These are phyloP conservation scores for Exophiala viscosa DNA, from an alignment of 2,329 filamentous ascomycete genomes.

Conservation along the genomic window DNA sequence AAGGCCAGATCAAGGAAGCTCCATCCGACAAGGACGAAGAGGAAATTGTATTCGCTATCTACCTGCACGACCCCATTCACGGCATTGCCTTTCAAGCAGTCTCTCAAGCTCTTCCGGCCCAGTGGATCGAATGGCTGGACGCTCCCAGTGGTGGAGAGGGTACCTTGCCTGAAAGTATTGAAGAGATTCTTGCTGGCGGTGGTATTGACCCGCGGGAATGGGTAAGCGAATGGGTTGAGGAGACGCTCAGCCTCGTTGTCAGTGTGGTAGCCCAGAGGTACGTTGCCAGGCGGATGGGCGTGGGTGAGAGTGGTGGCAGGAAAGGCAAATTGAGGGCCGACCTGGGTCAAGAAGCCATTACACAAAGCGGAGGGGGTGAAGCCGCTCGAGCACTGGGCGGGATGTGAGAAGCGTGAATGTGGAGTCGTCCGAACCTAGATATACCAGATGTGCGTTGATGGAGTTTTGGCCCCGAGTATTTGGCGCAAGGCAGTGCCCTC, in stretches of 20 bases:
- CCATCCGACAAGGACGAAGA: constrained; percentile 45
- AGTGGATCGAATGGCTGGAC: constrained; percentile 91
- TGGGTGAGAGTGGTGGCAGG: constrained; percentile 71
- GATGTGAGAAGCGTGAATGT: constrained; percentile 11
- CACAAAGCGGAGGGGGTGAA: constrained; percentile 59
- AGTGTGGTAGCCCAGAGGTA: constrained; percentile 92
- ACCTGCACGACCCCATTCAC: constrained; percentile 81
- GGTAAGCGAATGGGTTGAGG: constrained; percentile 97
- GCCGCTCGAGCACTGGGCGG: constrained; percentile 52
- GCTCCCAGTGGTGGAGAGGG: constrained; percentile 52
- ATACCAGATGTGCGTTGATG: constrained; percentile 1
- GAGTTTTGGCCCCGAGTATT: neutral
- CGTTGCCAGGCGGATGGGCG: constrained; percentile 91
- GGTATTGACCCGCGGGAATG: constrained; percentile 91
- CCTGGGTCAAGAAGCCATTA: constrained; percentile 52
- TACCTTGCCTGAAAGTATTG: constrained; percentile 75
- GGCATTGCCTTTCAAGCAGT: constrained; percentile 80
- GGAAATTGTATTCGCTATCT: constrained; percentile 71
- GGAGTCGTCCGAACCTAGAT: neutral
- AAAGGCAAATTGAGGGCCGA: constrained; percentile 52
- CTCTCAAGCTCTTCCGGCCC: constrained; percentile 75
- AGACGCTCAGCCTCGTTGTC: constrained; percentile 70
- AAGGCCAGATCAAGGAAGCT: constrained; percentile 26
- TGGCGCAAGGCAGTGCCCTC: neutral
- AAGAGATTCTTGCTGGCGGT: constrained; percentile 70